Evolutionary conservation across 2,329 filamentous ascomycete species (phyloP), one percentile per base, ranked within the genome.

Genomic region (Penicillium sp.): DNA sequence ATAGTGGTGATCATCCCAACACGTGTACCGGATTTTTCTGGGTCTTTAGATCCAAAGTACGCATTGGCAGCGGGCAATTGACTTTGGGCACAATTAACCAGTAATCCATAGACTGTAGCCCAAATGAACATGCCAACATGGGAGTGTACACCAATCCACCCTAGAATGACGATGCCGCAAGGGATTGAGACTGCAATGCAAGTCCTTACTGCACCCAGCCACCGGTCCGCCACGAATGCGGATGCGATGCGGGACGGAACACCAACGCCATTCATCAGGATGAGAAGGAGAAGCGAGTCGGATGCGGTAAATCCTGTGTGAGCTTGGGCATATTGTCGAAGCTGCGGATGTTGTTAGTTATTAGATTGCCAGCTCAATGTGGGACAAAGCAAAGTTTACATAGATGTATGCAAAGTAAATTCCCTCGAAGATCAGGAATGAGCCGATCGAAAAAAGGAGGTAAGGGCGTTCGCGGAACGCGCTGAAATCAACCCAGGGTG

Each of bases 401-500:
- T 55, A 55, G n/a, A 55, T 55, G 28, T 55, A 55, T 10, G 53
- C 53, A 28, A 55, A 55, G 31, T 55, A 55, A 22, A 55, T 51
- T 3, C 53, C 53, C 35, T 55, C 53, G 35, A 55, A 55, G n/a
- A 55, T 55, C 40, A 55, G 30, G 28, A 55, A 55, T 30, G 53
- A 44, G 26, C 53, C 53, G 33, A 55, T 55, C 14, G 53, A 45
- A 22, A 51, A 55, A 14, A 55, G 47, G 47, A 55, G 53, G 47
- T 55, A 55, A 50, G 61, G 0, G 72, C 70, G 14, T 65, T 61
- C 26, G 66, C 56, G 4, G 65, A 70, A 28, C 68, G 62, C 2
- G 87, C 81, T 1, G 74, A 79, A 3, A 78, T 77, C 85, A 84
- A 88, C 53, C 76, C 77, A 1, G 82, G 70, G 8, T 86, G 75